A percentile compares a stretch with the other conserved stretches of the same genome.
phyloP scores from a whole-genome alignment of 768 basidiomycete genomes.

The Rhizopogon sp. region DNA sequence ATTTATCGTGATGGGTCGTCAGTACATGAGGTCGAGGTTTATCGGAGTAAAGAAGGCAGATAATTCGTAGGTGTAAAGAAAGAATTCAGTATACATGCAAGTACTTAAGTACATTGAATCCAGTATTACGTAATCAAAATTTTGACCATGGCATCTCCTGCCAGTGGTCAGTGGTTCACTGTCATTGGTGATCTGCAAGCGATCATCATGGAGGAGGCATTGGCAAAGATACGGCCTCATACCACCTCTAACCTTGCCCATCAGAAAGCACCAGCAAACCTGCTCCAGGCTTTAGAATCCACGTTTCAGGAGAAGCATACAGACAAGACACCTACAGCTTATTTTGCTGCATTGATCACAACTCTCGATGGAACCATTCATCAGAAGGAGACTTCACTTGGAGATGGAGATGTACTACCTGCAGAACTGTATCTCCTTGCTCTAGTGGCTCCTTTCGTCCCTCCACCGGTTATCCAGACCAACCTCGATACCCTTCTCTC shows the following conservation, averaged over 20 bases:
- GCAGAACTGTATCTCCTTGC: slow-evolving; percentile 35
- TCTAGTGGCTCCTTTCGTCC: slow-evolving; percentile 40
- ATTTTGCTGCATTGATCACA: slow-evolving; percentile 88
- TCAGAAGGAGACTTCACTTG: slow-evolving; percentile 59
- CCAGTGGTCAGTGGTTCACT: no score
- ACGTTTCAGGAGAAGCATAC: slow-evolving; percentile 67
- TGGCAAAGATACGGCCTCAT: slow-evolving; percentile 86
- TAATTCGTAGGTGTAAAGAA: no score
- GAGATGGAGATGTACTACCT: slow-evolving; percentile 51
- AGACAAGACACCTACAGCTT: slow-evolving; percentile 77
- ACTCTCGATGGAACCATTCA: slow-evolving; percentile 76
- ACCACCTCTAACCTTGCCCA: slow-evolving; percentile 75
- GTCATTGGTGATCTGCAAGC: not conserved
- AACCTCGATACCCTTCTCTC: slow-evolving; percentile 68
- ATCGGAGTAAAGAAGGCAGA: no score
- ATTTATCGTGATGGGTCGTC: slow-evolving; percentile 7
- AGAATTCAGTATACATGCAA: no score
- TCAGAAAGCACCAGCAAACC: slow-evolving; percentile 84
- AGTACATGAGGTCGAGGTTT: not conserved
- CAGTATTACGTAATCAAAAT: slow-evolving; percentile 28
- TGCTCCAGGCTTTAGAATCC: slow-evolving; percentile 81
- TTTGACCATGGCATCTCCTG: slow-evolving; percentile 14
- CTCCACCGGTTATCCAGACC: slow-evolving; percentile 73
- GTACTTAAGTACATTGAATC: no score
- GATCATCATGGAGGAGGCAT: slow-evolving; percentile 51